A percentile compares a stretch with the other conserved stretches of the same genome.
Evolutionary conservation across 2,329 filamentous ascomycete species (phyloP).

Genomic region (Ophiostoma sp.): DNA sequence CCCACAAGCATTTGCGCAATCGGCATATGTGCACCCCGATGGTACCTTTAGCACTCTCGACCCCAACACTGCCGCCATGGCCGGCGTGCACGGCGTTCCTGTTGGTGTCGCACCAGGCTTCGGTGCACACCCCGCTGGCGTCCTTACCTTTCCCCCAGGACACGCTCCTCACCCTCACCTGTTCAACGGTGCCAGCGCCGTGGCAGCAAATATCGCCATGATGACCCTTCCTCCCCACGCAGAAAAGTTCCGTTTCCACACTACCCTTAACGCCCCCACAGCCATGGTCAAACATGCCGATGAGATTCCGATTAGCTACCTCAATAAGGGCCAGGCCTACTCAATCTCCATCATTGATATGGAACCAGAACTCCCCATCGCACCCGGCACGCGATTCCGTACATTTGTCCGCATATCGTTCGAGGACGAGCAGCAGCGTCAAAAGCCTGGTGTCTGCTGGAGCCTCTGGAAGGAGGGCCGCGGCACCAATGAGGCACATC

Average conservation of each 20-base stretch:
- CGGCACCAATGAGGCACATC: constrained; percentile 91
- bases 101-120: constrained; percentile 27
- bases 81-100: constrained; percentile 56
- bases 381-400: constrained; percentile 66
- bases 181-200: constrained; percentile 12
- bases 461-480: constrained; percentile 89
- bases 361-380: constrained; percentile 52
- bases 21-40: constrained; percentile 74
- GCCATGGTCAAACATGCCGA: constrained; percentile 89
- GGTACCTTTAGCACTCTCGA: constrained; percentile 59
- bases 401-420: constrained; percentile 95
- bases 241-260: constrained; percentile 82
- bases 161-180: constrained; percentile 19
- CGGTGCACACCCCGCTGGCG: constrained; percentile 16
- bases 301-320: constrained; percentile 93
- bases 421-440: constrained; percentile 88
- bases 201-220: constrained; percentile 36
- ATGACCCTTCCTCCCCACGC: constrained; percentile 49
- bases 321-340: constrained; percentile 97
- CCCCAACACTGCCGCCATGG: constrained; percentile 47
- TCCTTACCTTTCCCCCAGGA: constrained; percentile 21
- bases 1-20: constrained; percentile 62
- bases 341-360: constrained; percentile 80
- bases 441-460: constrained; percentile 68
- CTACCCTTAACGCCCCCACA: constrained; percentile 86